Base-by-base conservation (phyloP, 495 filamentous ascomycete species). In the Penicillium crystallinum region DNA sequence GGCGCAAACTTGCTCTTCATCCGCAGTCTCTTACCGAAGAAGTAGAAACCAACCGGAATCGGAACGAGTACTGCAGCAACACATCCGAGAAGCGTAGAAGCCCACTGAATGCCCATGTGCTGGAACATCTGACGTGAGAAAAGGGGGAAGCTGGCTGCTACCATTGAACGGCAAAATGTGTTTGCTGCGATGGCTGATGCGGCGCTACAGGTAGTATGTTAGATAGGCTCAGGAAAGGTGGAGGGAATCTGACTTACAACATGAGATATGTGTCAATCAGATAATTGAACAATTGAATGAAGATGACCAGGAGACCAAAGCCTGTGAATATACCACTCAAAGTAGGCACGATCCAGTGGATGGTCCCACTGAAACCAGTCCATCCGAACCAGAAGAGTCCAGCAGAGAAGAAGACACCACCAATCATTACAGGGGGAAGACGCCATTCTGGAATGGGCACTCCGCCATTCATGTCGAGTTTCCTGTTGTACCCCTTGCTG, bases 361-460 rank as follows among this genome's bases (percentile, higher is more conserved):
- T 79, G 36, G 76, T 69, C 0, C 53, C 60, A 40, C 74, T 78
- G 71, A 89, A 93, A 3, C 73, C 74, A 0, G 86, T 82, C 89
- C 89, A 95, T 19, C 87, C 88, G 64, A 92, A 91, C 88, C 89
- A 92, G 75, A 95, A 91, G 5, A 95, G 79, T 3, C 89, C 89
- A 12, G 60, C 73, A 2, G 89, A 76, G 61, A 96, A 95, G 33
- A 84, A 67, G 14, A 82, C 72, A 53, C 89, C 88, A 14, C 89
- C 90, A 29, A 81, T 71, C 23, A 96, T 89, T 49, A 89, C 85
- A 0, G 85, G 82, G 0, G 88, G 87, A 6, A 95, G 77, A 61
- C 89, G 87, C 88, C 91, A 95, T 72, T 95, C 90, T 1, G 90
- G 90, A 22, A 92, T 69, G 0, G 88, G 86, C 1, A 91, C 60